These are phyloP conservation scores for Xerocomellus chrysenteron DNA, from an alignment of 768 basidiomycete genomes.

Conservation along the genomic window DNA sequence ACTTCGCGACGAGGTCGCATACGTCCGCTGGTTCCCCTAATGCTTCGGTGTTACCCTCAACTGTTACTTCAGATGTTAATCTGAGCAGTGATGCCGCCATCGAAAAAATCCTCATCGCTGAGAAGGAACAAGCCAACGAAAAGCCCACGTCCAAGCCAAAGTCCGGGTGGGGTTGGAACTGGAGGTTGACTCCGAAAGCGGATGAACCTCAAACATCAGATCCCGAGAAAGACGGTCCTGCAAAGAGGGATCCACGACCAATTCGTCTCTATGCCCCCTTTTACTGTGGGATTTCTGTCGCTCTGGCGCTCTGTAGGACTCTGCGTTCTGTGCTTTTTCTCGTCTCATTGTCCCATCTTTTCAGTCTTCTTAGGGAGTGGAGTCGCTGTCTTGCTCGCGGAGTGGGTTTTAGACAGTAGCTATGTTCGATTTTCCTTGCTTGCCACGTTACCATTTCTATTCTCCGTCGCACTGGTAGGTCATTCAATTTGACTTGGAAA, in stretches of 20 bases:
- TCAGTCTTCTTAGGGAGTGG: constrained; percentile 75
- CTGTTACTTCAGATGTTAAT: constrained; percentile 51
- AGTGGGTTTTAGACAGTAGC: constrained; percentile 63
- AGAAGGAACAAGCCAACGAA: constrained; percentile 5
- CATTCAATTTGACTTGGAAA: not conserved
- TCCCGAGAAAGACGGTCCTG: constrained; percentile 52
- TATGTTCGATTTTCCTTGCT: constrained; percentile 66
- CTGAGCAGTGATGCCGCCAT: constrained; percentile 43
- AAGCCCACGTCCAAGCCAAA: not conserved
- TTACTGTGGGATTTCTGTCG: constrained; percentile 67
- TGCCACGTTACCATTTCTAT: constrained; percentile 64
- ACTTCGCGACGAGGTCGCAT: constrained; percentile 12
- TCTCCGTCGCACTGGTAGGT: constrained; percentile 70
- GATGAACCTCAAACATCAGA: constrained; percentile 13
- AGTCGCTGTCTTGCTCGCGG: constrained; percentile 54
- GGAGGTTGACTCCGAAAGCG: constrained; percentile 39
- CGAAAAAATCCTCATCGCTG: constrained; percentile 23
- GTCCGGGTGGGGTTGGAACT: constrained; percentile 39
- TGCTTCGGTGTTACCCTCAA: constrained; percentile 44
- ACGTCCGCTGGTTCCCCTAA: constrained; percentile 26
- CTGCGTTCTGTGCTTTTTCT: constrained; percentile 6
- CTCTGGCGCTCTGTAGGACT: constrained; percentile 58
- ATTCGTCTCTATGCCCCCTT: constrained; percentile 69
- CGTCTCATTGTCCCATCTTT: not conserved
- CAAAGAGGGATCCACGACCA: constrained; percentile 37